A percentile compares a stretch with the other conserved stretches of the same genome.
phyloP scores from a whole-genome alignment of 2,329 filamentous ascomycete genomes.

The Verticillium zaregamsianum region DNA sequence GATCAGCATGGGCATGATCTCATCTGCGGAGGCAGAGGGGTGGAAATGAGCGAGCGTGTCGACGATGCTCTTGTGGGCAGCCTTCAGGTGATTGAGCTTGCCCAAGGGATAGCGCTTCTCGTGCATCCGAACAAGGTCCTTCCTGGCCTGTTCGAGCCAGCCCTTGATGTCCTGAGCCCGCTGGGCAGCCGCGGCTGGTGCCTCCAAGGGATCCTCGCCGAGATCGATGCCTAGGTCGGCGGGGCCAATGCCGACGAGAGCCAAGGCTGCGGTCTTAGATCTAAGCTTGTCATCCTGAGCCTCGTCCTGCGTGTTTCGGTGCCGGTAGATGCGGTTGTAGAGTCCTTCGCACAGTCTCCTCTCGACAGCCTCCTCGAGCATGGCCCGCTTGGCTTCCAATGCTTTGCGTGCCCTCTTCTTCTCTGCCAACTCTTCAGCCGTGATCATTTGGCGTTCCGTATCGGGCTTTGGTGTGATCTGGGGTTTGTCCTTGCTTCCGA shows the following conservation, averaged over 20 bases:
- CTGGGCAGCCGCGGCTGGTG: constrained; percentile 53
- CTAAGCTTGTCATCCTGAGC: constrained; percentile 91
- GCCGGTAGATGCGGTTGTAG: constrained; percentile 85
- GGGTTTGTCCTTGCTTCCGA: constrained; percentile 47
- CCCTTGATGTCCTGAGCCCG: constrained; percentile 65
- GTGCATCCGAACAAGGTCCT: constrained; percentile 76
- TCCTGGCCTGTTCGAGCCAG: constrained; percentile 67
- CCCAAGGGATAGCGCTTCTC: constrained; percentile 83
- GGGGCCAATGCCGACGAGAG: constrained; percentile 86
- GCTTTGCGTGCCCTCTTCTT: constrained; percentile 73
- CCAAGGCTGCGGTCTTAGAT: constrained; percentile 86
- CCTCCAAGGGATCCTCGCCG: constrained; percentile 49
- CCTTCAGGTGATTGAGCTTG: constrained; percentile 84
- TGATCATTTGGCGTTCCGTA: constrained; percentile 79
- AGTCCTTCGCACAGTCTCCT: constrained; percentile 78
- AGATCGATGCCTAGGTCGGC: constrained; percentile 79
- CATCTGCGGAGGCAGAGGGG: constrained; percentile 85
- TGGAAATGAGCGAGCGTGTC: constrained; percentile 70
- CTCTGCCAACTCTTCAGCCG: constrained; percentile 75
- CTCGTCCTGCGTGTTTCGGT: constrained; percentile 88
- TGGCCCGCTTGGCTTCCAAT: constrained; percentile 70
- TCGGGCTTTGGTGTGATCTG: constrained; percentile 39
- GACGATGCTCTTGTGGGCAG: constrained; percentile 89
- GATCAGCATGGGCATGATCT: constrained; percentile 94
- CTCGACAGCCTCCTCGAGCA: constrained; percentile 89